A percentile compares a stretch with the other conserved stretches of the same genome.
Conservation (phyloP, 768 basidiomycete species). For the Termitomyces sp. region DNA sequence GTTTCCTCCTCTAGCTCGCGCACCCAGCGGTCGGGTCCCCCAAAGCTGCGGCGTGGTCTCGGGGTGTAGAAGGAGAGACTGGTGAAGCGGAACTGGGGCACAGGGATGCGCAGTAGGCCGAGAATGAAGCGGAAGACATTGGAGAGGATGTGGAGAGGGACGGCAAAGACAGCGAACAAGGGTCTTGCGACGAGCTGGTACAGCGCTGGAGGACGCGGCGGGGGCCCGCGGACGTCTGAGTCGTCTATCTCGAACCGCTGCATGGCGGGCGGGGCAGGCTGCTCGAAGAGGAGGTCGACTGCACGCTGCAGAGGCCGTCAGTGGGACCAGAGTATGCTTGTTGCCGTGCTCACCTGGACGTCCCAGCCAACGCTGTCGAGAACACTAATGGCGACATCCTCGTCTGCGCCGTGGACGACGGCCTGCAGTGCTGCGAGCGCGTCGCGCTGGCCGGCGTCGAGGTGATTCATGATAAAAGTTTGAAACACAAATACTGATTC, state of each 20-base stretch:
- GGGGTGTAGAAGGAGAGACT: slow-evolving; percentile 42
- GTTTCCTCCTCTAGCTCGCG: slow-evolving; percentile 82
- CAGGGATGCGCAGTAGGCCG: slow-evolving; percentile 59
- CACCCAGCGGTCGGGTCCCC: slow-evolving; percentile 72
- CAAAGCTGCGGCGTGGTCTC: slow-evolving; percentile 28
- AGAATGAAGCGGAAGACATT: slow-evolving; percentile 63
- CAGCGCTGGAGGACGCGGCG: slow-evolving; percentile 13
- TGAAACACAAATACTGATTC: not conserved
- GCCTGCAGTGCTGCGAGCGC: slow-evolving; percentile 47
- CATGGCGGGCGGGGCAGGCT: slow-evolving; percentile 15
- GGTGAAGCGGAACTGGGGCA: slow-evolving; percentile 52
- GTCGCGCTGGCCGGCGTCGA: slow-evolving; percentile 14
- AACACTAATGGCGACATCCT: slow-evolving; percentile 55
- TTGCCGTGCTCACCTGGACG: slow-evolving; percentile 45
- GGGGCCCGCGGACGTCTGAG: slow-evolving; percentile 22
- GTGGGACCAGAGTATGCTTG: not conserved
- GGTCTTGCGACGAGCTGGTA: slow-evolving; percentile 22
- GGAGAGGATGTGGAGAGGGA: slow-evolving; percentile 58
- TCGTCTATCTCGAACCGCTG: slow-evolving; percentile 52
- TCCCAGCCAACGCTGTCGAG: slow-evolving; percentile 66
- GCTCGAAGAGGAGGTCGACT: slow-evolving; percentile 54
- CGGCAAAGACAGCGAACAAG: slow-evolving; percentile 44
- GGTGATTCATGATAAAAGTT: slow-evolving; percentile 14
- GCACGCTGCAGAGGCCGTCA: slow-evolving; percentile 37
- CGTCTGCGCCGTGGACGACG: slow-evolving; percentile 55